Evolutionary conservation across 2,329 filamentous ascomycete species (phyloP), one percentile per base, ranked within the genome.

Genomic region (Cryphonectria parasitica): DNA sequence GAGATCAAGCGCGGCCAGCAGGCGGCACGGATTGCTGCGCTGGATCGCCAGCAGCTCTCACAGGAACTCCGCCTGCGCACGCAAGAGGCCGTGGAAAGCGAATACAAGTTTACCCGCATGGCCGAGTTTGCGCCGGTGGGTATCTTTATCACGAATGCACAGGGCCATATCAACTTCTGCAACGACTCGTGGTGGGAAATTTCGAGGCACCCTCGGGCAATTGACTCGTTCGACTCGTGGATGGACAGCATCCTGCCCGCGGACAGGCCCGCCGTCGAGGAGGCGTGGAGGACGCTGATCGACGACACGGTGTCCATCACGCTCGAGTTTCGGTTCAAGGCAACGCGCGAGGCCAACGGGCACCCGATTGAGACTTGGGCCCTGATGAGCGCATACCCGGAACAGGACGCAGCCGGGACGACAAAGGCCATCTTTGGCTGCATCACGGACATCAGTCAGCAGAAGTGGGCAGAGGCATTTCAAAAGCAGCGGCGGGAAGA

Each of bases 91-190:
- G 83, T 86, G 58, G 88, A 91, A 75, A 89, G 89, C 77, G 93
- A 96, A 78, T 90, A 91, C 43, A 91, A 91, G 70, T 96, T 96
- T 77, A 93, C 92, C 0, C 86, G 92, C 61, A 94, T 96, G 91
- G 92, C 93, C 2, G 92, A 95, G 77, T 93, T 94, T 73, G 91
- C 92, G 0, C 93, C 93, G 0, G 92, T 95, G 1, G 93, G 93
- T 39, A 91, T 97, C 82, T 95, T 95, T 78, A 95, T 96, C 74
- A 91, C 92, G n/a, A 88, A 94, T 76, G 85, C 88, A 0, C 79
- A 84, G 56, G 93, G 93, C 3, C 83, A 86, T 34, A 92, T 96
- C 75, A 92, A 87, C 13, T 96, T 93, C 77, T 92, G 90, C 77
- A 97, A 97, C 77, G 91, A 95, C 73, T 92, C 91, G 77, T 96